phyloP scores from a whole-genome alignment of 352 stramenopile genomes.

The Globisporangium nodosum region DNA sequence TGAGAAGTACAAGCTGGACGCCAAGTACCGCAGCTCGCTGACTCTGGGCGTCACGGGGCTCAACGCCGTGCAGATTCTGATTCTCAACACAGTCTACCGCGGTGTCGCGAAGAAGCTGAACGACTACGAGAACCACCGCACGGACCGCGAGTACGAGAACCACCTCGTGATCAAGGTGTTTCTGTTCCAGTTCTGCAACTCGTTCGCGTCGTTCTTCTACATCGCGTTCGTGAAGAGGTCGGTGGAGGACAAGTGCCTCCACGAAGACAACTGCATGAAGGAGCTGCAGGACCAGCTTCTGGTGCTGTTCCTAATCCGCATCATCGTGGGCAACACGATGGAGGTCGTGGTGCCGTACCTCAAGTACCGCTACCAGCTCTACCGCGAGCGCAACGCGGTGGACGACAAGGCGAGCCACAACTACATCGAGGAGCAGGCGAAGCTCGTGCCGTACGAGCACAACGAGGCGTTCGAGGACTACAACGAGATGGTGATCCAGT shows the following conservation, averaged over 20 bases:
- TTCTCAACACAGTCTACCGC: constrained; percentile 93
- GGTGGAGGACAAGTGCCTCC: constrained; percentile 73
- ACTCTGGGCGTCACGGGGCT: constrained; percentile 49
- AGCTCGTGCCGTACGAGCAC: constrained; percentile 76
- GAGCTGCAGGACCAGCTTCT: constrained; percentile 89
- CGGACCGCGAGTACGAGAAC: constrained; percentile 85
- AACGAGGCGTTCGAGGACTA: constrained; percentile 86
- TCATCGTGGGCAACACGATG: constrained; percentile 90
- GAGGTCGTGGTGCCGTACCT: constrained; percentile 84
- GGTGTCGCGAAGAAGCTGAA: constrained; percentile 91
- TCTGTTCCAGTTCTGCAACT: constrained; percentile 97
- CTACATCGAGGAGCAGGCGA: constrained; percentile 81
- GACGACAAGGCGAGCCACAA: constrained; percentile 49
- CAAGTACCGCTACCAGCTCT: constrained; percentile 73
- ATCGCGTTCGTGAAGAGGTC: constrained; percentile 74
- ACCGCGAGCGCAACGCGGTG: constrained; percentile 28
- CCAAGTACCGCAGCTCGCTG: constrained; percentile 32
- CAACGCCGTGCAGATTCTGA: constrained; percentile 89
- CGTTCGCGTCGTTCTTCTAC: constrained; percentile 97
- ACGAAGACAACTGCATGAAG: constrained; percentile 69
- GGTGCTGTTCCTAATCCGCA: constrained; percentile 89
- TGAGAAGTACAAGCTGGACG: constrained; percentile 12
- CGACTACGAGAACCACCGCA: constrained; percentile 92
- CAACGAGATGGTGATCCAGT: constrained; percentile 92
- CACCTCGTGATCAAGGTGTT: constrained; percentile 98